Base-by-base conservation (phyloP, 192 early-diverging fungal species). In the Phycomyces blakesleeanus region DNA sequence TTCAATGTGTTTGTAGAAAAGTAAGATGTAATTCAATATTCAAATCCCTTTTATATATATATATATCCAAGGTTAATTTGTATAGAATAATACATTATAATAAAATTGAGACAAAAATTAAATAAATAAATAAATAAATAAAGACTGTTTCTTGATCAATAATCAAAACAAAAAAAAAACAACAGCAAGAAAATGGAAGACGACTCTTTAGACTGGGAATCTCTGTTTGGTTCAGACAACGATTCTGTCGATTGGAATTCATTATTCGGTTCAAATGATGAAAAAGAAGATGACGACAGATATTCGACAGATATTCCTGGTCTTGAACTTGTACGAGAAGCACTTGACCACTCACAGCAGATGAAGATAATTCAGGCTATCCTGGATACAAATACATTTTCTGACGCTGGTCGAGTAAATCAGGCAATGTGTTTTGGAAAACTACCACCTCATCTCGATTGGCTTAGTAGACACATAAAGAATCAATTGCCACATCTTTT, bases 351-450 rank as follows among this genome's bases (percentile, higher is more conserved):
- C 38, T 20, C 52, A 18, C 42, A 75, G 51, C 76, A 78, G 64
- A 74, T 54, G 51, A 18, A 16, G 15, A 39, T 78, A 8, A 24
- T 71, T 15, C 25, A 64, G 10, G 62, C 24, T 0, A 60, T 78
- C 14, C 58, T 75, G 47, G 44, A 63, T 25, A 16, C 51, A 0
- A 40, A 61, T n/a, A 63, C 61, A 18, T 78, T 78, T 56, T 49
- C 40, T 14, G 9, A 42, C 9, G 24, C 12, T 16, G 42, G 52
- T 4, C 42, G 25, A 41, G 47, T 42, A 4, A 82, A 82, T 53
- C 80, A 82, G 51, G 75, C 75, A 49, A 82, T 82, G 80, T 64
- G 68, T 24, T 82, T 79, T 71, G 80, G 80, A 2, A 8, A 67
- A 24, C 70, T 72, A 6, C 67, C 73, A n/a, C 26, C 14, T 12